These are phyloP conservation scores for Nicotiana attenuata DNA, from an alignment of 257 asterid species.

Conservation along the genomic window DNA sequence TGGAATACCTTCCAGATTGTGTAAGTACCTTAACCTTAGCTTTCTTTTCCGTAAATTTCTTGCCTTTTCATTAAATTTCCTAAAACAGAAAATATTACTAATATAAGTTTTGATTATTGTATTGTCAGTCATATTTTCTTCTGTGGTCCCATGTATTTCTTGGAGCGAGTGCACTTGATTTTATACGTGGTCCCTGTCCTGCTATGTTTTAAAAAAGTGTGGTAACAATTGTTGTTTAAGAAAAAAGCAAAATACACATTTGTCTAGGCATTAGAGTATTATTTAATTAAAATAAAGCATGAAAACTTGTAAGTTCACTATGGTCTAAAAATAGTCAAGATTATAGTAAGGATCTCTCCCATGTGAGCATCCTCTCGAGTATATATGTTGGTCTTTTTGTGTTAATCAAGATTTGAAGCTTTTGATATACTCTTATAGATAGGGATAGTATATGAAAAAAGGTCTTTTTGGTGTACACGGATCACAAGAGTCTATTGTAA, in stretches of 20 bases:
- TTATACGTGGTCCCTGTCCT: neutral
- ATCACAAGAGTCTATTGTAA: no score
- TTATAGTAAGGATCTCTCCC: neutral
- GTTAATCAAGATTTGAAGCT: neutral
- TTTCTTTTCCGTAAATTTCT: neutral
- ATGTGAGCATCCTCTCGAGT: neutral
- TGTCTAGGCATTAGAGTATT: neutral
- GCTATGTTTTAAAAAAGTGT: neutral
- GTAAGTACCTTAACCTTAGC: constrained; percentile 5
- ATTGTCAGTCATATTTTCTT: neutral
- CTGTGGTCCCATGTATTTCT: neutral
- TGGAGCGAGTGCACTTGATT: neutral
- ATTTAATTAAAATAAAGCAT: neutral
- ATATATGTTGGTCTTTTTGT: neutral
- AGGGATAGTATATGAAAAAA: no score
- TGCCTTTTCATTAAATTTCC: neutral
- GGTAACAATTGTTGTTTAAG: neutral
- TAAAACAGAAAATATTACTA: neutral
- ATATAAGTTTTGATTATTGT: neutral
- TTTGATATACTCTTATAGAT: no score
- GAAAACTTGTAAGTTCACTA: neutral
- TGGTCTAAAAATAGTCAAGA: neutral
- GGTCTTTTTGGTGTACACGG: no score
- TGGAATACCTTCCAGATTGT: constrained; percentile 26
- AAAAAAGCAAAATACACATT: neutral